Base-by-base conservation (phyloP, 78 protist genomes). In the Chrysochromulina parva region DNA sequence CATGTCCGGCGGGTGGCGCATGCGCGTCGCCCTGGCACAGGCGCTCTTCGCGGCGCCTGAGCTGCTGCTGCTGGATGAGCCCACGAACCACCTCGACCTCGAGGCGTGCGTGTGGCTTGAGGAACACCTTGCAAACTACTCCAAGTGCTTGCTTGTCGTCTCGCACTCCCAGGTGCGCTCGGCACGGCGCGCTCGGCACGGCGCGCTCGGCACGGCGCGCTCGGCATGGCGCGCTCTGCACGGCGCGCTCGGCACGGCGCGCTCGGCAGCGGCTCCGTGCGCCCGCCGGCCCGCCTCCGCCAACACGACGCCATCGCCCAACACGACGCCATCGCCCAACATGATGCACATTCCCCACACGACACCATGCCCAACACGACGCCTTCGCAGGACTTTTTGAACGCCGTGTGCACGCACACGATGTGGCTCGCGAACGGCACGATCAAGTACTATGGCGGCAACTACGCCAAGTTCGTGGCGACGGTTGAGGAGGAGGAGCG, bases 101-200 rank as follows among this genome's bases (percentile, higher is more conserved):
- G 62, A 58, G 76, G 98, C 98, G 24, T 91, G 95, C 85, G 95
- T 96, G 74, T 97, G 98, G 98, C 94, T 97, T 28, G 99, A 97
- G 92, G 91, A 96, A 48, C 96, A 97, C 92, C 90, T 97, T 14
- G 50, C 85, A 5, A 78, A 22, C 24, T 96, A 95, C 92, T 91
- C 92, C 59, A 57, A 91, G 48, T 94, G 94, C 84, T 89, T 97
- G 9, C 52, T 97, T 22, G 58, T 97, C 53, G 91, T 97, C 60
- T 96, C 97, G 47, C 99, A 97, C 88, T 90, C 88, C 26, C 38
- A 38, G 38, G 38, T 38, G 38, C 38, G 38, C 38, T 38, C 38
- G 38, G 38, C 38, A 38, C 38, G 38, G 38, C 38, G 38, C 38
- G 38, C 38, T 38, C 38, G 38, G 38, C 38, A 38, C 38, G 38